Evolutionary conservation across 176 grass and related monocot genomes (phyloP).

Genomic region (Oryza meridionalis): DNA sequence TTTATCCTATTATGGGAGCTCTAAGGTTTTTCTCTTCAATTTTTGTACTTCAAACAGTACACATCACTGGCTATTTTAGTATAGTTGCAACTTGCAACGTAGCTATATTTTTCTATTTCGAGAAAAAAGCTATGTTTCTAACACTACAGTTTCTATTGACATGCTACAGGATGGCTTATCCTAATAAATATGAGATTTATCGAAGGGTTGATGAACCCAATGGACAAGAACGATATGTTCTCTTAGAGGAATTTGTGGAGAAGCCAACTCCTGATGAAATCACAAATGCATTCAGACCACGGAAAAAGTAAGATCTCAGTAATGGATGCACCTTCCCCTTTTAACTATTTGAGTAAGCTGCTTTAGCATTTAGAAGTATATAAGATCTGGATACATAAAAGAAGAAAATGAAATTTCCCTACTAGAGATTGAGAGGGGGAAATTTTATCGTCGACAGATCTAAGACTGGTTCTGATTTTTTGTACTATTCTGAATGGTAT

Average conservation of each 20-base stretch:
- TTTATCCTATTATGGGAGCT: conserved; percentile 97
- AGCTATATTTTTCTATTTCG: neutral
- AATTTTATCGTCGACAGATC: neutral
- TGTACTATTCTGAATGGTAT: neutral
- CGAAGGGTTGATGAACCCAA: conserved; percentile 72
- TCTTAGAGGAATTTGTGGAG: conserved; percentile 66
- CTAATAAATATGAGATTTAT: conserved; percentile 80
- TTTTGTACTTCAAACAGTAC: conserved; percentile 19
- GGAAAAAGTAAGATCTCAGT: conserved; percentile 53
- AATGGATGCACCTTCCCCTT: neutral
- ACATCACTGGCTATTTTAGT: conserved; percentile 16
- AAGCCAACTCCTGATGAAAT: conserved; percentile 84
- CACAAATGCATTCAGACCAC: conserved; percentile 70
- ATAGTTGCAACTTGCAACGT: neutral
- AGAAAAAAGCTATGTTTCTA: neutral
- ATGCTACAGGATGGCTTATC: conserved; percentile 83
- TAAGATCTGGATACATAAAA: neutral
- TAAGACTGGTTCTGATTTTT: neutral
- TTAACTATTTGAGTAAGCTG: neutral
- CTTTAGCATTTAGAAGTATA: neutral
- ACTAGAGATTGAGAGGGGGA: neutral
- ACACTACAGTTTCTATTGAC: conserved; percentile 30
- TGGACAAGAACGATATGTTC: conserved; percentile 73
- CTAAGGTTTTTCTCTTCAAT: conserved; percentile 58
- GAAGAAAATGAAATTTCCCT: neutral